These are phyloP conservation scores for Bacterosira constricta DNA, from an alignment of 108 stramenopile species.

Conservation along the genomic window DNA sequence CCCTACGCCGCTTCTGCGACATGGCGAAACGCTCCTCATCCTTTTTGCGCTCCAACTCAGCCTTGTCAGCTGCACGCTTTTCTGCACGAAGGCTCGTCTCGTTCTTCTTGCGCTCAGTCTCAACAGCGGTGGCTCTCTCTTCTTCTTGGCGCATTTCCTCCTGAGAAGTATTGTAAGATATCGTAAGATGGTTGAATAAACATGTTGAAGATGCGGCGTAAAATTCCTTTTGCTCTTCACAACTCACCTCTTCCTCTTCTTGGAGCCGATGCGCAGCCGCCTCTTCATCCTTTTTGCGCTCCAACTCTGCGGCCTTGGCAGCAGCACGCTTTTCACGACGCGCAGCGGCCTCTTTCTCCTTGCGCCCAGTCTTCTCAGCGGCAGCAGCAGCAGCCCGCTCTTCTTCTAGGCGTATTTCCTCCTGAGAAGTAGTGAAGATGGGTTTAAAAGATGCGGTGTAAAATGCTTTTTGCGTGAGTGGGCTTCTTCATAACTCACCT, in stretches of 20 bases:
- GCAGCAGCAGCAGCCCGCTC: too few species aligned
- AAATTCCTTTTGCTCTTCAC: too few species aligned
- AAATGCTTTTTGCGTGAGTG: too few species aligned
- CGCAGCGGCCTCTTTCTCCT: background rate
- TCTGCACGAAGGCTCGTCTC: background rate
- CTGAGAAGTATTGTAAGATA: background rate
- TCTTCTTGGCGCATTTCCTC: conserved; percentile 6
- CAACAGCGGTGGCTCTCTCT: too few species aligned
- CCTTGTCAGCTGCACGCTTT: background rate
- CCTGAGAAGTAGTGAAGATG: background rate
- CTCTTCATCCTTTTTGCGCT: conserved; percentile 4
- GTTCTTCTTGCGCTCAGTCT: conserved; percentile 5
- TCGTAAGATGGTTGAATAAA: background rate
- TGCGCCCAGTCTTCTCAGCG: conserved; percentile 9
- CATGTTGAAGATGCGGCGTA: background rate
- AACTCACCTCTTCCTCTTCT: conserved; percentile 1
- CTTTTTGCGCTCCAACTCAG: conserved; percentile 11
- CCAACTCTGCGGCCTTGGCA: background rate
- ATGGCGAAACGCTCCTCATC: too few species aligned
- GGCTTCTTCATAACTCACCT: background rate
- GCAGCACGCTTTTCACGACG: background rate
- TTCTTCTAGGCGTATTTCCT: conserved; percentile 2
- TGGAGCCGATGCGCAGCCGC: background rate
- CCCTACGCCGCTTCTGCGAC: conserved; percentile 3
- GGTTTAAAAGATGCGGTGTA: background rate